Conservation (phyloP, 352 stramenopile species). For the Pythium biforme region DNA sequence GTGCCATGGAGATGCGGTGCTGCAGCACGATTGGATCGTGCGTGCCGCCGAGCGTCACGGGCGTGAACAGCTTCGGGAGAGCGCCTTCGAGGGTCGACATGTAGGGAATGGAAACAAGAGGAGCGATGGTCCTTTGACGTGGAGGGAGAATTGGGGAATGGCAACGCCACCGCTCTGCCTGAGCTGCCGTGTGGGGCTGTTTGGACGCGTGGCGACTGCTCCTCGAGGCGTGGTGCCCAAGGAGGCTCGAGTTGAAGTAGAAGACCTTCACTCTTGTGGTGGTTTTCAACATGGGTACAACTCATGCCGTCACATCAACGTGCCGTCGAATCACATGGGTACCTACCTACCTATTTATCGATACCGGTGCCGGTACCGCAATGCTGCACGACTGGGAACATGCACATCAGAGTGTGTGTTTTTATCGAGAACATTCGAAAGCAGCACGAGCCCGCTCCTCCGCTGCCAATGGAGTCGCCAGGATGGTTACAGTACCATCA, state of each 20-base stretch:
- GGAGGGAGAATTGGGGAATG: too few relatives aligned
- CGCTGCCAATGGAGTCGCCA: too few relatives aligned
- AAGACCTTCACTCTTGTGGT: neutral
- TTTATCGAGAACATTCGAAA: too few relatives aligned
- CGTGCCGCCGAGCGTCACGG: slow-evolving; percentile 19
- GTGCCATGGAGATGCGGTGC: slow-evolving; percentile 39
- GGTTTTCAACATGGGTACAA: slow-evolving; percentile 49
- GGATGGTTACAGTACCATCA: too few relatives aligned
- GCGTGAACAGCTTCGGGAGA: slow-evolving; percentile 24
- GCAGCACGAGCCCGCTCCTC: too few relatives aligned
- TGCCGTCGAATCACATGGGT: slow-evolving; percentile 6
- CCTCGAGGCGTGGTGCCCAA: neutral
- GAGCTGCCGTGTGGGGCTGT: too few relatives aligned
- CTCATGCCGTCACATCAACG: neutral
- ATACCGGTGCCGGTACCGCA: too few relatives aligned
- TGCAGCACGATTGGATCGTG: slow-evolving; percentile 28
- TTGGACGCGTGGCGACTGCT: neutral
- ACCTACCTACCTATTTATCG: too few relatives aligned
- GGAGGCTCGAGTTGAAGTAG: neutral
- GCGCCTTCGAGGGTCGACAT: neutral
- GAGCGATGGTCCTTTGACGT: too few relatives aligned
- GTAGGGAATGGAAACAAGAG: neutral
- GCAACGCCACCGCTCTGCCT: too few relatives aligned
- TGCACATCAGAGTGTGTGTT: too few relatives aligned
- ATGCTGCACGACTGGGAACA: too few relatives aligned